These are phyloP conservation scores for Harrya chromipes DNA, from an alignment of 768 basidiomycete genomes.

Conservation along the genomic window DNA sequence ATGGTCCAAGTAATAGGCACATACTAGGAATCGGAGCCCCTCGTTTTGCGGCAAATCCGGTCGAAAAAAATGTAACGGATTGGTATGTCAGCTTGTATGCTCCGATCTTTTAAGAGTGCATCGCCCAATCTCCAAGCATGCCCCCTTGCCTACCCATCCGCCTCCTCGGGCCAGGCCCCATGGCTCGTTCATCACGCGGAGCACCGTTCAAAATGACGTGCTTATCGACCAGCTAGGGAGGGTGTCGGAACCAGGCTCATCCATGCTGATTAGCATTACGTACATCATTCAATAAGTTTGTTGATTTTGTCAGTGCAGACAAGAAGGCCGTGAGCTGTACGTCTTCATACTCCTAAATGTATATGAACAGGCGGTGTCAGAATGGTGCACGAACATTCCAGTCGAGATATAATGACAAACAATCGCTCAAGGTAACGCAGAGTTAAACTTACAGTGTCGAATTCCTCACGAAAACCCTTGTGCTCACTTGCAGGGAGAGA, in stretches of 20 bases:
- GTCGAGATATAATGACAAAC: neutral
- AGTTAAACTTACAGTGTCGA: constrained; percentile 63
- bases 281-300: constrained; percentile 87
- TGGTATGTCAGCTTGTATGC: neutral
- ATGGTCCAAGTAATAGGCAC: neutral
- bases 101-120: constrained; percentile 36
- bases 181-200: constrained; percentile 48
- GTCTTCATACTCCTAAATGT: constrained; percentile 85
- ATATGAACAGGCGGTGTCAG: neutral
- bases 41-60: neutral
- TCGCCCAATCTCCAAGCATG: constrained; percentile 53
- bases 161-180: constrained; percentile 47
- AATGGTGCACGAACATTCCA: neutral
- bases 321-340: constrained; percentile 91
- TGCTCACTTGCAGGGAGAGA: constrained; percentile 87
- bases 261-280: constrained; percentile 27
- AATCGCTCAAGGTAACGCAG: neutral
- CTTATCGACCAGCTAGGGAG: constrained; percentile 69
- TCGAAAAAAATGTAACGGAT: neutral
- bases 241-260: neutral
- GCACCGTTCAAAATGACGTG: constrained; percentile 59
- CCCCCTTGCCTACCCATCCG: constrained; percentile 48
- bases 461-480: constrained; percentile 81
- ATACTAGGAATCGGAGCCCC: neutral
- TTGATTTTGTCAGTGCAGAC: constrained; percentile 83